A percentile compares a stretch with the other conserved stretches of the same genome.
phyloP scores from a whole-genome alignment of 2,329 filamentous ascomycete species.

The Ophiostoma quercus region DNA sequence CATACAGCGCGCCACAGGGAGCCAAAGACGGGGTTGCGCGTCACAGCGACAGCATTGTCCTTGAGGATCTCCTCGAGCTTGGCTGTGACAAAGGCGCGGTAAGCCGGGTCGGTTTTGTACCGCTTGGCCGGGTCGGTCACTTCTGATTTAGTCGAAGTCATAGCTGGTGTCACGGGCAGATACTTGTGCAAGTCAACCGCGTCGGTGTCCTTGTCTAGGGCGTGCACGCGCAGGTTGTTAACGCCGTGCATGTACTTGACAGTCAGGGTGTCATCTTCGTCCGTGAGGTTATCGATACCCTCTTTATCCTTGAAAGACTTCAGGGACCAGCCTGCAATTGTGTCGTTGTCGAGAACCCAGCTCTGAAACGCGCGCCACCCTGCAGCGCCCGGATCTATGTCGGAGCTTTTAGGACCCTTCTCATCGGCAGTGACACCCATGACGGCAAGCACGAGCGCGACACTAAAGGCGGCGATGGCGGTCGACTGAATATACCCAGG shows the following conservation, averaged over 20 bases:
- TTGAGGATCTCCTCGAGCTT: conserved; percentile 42
- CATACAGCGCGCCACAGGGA: conserved; percentile 46
- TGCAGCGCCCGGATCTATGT: neutral
- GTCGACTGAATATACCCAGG: conserved; percentile 24
- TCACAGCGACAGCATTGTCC: conserved; percentile 40
- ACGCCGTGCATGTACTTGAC: neutral
- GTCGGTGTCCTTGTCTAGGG: neutral
- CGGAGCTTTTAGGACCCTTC: too few species aligned
- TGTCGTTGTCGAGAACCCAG: neutral
- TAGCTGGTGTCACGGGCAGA: conserved; percentile 24
- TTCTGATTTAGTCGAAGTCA: conserved; percentile 29
- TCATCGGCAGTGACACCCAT: conserved; percentile 35
- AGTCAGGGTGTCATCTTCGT: neutral
- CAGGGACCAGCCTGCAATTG: neutral
- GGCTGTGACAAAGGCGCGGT: conserved; percentile 37
- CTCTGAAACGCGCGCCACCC: neutral
- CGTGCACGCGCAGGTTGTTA: neutral
- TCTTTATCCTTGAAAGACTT: neutral
- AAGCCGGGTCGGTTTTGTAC: conserved; percentile 38
- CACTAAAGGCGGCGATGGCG: conserved; percentile 39
- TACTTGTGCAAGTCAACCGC: neutral
- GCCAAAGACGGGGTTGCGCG: conserved; percentile 48
- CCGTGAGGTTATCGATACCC: neutral
- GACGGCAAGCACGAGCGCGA: conserved; percentile 41
- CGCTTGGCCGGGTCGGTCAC: conserved; percentile 38